Conservation (phyloP, 805 yeast species). For the Candida golubevii region DNA sequence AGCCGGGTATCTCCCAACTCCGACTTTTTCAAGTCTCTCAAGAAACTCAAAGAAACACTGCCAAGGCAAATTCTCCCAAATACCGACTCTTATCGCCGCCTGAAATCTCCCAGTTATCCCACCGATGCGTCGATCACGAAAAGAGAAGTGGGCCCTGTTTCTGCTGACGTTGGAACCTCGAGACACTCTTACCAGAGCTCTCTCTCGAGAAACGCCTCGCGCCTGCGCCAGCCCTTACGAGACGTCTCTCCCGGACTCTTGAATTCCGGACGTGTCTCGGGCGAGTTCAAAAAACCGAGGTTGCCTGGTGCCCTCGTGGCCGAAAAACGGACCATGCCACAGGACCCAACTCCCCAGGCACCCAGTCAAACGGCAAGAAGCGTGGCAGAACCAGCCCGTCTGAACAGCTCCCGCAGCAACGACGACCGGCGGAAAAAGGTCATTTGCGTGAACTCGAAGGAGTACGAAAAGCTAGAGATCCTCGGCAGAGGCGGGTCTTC, state of each 20-base stretch:
- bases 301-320: constrained; percentile 14
- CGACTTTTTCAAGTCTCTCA: constrained; percentile 16
- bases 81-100: no score
- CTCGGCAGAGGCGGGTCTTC: constrained; percentile 92
- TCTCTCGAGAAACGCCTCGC: no score
- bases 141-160: no score
- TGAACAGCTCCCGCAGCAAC: constrained; percentile 4
- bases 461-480: constrained; percentile 70
- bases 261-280: constrained; percentile 12
- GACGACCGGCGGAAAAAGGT: constrained; percentile 24
- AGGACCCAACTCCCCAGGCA: constrained; percentile 4
- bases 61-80: not conserved
- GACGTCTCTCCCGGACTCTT: constrained; percentile 8
- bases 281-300: constrained; percentile 34
- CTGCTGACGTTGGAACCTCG: no score
- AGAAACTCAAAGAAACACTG: constrained; percentile 11
- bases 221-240: constrained; percentile 8
- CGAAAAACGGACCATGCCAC: not conserved
- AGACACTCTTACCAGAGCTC: no score
- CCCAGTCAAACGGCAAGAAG: not conserved
- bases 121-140: no score
- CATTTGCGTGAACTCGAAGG: constrained; percentile 47
- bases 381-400: not conserved
- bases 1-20: constrained; percentile 11
- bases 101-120: no score